Percentiles rank a stretch among this genome's conserved stretches.
phyloP scores from a whole-genome alignment of 2,329 filamentous ascomycete genomes.

The Lasiodiplodia gonubiensis region DNA sequence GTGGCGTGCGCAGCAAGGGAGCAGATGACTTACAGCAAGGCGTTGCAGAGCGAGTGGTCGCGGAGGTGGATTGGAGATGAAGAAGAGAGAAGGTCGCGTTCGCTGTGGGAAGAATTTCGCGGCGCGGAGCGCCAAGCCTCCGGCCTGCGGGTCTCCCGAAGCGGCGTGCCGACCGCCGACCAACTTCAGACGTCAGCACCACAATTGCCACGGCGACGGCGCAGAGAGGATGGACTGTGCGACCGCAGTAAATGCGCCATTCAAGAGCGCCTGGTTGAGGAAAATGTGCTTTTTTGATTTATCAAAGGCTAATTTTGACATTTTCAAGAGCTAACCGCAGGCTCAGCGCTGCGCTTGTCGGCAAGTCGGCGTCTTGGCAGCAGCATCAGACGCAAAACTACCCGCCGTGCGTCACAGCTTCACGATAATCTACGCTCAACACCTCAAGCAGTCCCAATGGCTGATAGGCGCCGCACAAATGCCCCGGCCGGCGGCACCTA shows the following conservation, averaged over 20 bases:
- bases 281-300: neutral
- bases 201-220: neutral
- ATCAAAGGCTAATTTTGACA: neutral
- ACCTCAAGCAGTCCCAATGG: slow-evolving; percentile 58
- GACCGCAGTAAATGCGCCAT: too few species aligned
- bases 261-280: neutral
- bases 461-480: slow-evolving; percentile 89
- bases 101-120: slow-evolving; percentile 19
- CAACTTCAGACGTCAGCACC: neutral
- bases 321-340: neutral
- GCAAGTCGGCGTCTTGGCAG: slow-evolving; percentile 18
- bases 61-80: slow-evolving; percentile 2
- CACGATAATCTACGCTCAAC: slow-evolving; percentile 7
- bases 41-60: neutral
- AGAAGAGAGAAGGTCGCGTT: neutral
- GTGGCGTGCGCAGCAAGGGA: slow-evolving; percentile 2
- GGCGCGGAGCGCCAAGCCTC: slow-evolving; percentile 7
- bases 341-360: neutral
- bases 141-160: slow-evolving; percentile 7
- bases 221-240: neutral
- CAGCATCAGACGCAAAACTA: slow-evolving; percentile 14
- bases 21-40: slow-evolving; percentile 11
- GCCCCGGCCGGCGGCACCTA: slow-evolving; percentile 79
- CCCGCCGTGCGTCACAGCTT: slow-evolving; percentile 22
- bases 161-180: slow-evolving; percentile 1